Conservation (phyloP, 2,329 filamentous ascomycete species). For the Diplodia intermedia region DNA sequence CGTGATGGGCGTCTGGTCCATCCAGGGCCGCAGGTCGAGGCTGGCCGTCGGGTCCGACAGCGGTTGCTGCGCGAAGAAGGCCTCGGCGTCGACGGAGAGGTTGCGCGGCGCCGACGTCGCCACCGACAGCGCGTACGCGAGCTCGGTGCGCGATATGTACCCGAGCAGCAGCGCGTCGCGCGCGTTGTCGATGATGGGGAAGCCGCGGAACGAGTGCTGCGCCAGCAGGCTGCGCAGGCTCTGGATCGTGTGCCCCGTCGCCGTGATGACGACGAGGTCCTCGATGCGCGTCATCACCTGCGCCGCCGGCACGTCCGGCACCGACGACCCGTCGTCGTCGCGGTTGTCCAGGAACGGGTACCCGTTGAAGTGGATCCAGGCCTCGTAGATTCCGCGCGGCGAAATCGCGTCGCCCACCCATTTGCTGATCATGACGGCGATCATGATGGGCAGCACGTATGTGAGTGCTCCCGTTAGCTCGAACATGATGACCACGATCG, state of each 20-base stretch:
- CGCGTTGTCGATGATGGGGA: conserved; percentile 83
- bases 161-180: conserved; percentile 81
- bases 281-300: conserved; percentile 93
- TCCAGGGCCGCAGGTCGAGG: conserved; percentile 93
- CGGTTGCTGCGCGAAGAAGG: conserved; percentile 83
- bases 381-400: conserved; percentile 92
- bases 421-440: conserved; percentile 96
- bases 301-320: conserved; percentile 84
- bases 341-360: conserved; percentile 92
- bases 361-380: conserved; percentile 95
- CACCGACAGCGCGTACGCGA: conserved; percentile 79
- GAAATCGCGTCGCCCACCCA: conserved; percentile 98
- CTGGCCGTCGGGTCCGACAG: conserved; percentile 74
- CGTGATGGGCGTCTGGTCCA: conserved; percentile 98
- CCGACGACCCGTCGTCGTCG: conserved; percentile 60
- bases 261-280: conserved; percentile 86
- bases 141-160: conserved; percentile 91
- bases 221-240: conserved; percentile 74
- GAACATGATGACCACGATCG: conserved; percentile 99
- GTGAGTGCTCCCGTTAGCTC: conserved; percentile 95
- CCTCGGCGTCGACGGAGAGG: conserved; percentile 74
- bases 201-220: conserved; percentile 82
- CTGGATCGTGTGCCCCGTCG: conserved; percentile 84
- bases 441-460: conserved; percentile 98
- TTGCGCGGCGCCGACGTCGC: conserved; percentile 64